Conservation (phyloP, 2,329 filamentous ascomycete species). For the Fusarium nodosum region DNA sequence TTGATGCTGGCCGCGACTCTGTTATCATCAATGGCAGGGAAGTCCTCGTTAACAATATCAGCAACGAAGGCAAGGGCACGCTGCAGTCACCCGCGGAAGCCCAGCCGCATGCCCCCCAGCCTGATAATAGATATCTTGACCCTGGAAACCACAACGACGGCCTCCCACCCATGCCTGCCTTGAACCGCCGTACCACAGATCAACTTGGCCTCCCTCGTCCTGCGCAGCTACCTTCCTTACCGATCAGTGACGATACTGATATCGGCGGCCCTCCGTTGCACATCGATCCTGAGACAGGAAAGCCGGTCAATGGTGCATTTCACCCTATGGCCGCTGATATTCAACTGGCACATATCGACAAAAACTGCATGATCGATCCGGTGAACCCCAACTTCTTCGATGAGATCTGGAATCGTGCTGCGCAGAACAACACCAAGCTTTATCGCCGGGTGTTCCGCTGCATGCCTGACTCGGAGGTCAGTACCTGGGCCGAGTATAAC, state of each 20-base stretch:
- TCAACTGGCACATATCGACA: slow-evolving; percentile 78
- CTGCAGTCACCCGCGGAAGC: slow-evolving; percentile 60
- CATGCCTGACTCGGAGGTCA: slow-evolving; percentile 95
- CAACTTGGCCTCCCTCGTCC: slow-evolving; percentile 76
- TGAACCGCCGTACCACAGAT: slow-evolving; percentile 73
- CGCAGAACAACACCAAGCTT: slow-evolving; percentile 94
- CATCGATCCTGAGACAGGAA: slow-evolving; percentile 64
- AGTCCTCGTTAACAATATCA: slow-evolving; percentile 74
- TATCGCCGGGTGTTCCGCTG: slow-evolving; percentile 95
- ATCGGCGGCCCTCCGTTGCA: slow-evolving; percentile 80
- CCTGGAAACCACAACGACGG: slow-evolving; percentile 59
- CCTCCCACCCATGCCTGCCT: slow-evolving; percentile 70
- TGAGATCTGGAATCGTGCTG: slow-evolving; percentile 87
- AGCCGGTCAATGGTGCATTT: slow-evolving; percentile 59
- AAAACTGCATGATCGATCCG: slow-evolving; percentile 96
- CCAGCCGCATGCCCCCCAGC: slow-evolving; percentile 42
- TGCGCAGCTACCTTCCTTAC: slow-evolving; percentile 78
- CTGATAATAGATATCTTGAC: slow-evolving; percentile 54
- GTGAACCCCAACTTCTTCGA: slow-evolving; percentile 85
- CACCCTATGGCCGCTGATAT: slow-evolving; percentile 76
- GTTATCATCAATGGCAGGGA: slow-evolving; percentile 77
- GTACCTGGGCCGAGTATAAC: slow-evolving; percentile 92
- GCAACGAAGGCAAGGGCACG: slow-evolving; percentile 74
- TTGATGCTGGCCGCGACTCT: slow-evolving; percentile 77
- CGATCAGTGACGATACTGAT: slow-evolving; percentile 81